A percentile compares a stretch with the other conserved stretches of the same genome.
These are phyloP conservation scores for Coemansia sp. DNA, from an alignment of 192 early-diverging fungal genomes.

Conservation along the genomic window DNA sequence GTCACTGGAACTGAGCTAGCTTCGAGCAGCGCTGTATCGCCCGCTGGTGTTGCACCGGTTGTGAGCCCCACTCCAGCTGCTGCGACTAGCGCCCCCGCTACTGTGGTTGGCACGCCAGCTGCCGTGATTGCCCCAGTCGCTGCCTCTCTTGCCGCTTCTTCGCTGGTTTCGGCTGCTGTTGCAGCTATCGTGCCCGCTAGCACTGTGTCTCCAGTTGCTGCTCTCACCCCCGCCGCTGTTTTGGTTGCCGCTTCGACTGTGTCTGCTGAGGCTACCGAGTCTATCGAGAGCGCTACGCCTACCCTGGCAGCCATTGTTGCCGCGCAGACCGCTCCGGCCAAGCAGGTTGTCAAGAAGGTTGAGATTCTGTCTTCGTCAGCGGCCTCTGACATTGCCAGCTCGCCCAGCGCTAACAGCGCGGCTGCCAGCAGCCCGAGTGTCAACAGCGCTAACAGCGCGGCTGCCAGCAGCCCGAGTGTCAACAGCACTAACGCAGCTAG, in stretches of 20 bases:
- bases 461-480: background rate
- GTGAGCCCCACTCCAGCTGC: background rate
- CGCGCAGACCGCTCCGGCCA: conserved; percentile 19
- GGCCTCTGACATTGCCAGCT: background rate
- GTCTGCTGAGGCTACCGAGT: background rate
- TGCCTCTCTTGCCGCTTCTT: background rate
- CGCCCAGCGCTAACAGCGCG: background rate
- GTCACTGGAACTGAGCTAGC: background rate
- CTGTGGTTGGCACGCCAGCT: background rate
- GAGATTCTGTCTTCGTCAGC: background rate
- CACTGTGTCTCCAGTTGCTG: background rate
- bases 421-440: background rate
- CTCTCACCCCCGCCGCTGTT: background rate
- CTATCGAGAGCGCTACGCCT: background rate
- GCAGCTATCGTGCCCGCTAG: background rate
- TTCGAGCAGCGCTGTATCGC: background rate
- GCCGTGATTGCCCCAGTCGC: conserved; percentile 3
- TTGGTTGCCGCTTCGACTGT: background rate
- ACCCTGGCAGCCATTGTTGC: conserved; percentile 32
- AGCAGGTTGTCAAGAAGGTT: background rate
- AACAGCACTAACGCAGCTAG: background rate
- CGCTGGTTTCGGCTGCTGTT: background rate
- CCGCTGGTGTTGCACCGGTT: background rate
- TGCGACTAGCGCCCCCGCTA: too few species aligned
- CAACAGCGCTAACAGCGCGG: background rate